Conservation (phyloP, 2,329 filamentous ascomycete species). For the Aureobasidium pullulans region DNA sequence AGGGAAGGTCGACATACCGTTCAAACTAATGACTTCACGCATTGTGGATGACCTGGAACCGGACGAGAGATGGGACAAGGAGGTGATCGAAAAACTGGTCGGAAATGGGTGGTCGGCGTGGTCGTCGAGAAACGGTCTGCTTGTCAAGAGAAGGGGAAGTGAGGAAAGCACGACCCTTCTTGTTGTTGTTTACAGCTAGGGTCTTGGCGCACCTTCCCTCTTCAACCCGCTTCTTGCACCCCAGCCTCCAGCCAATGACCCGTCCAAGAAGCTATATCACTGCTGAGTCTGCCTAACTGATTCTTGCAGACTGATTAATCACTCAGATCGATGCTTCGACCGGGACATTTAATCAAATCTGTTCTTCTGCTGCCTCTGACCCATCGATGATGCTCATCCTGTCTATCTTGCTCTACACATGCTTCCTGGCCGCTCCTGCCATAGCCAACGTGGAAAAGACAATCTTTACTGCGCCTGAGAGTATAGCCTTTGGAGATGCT, state of each 20-base stretch:
- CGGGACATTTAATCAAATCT: neutral
- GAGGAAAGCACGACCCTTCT: constrained; percentile 9
- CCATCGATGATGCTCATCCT: constrained; percentile 9
- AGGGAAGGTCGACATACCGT: constrained; percentile 55
- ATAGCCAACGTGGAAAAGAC: constrained; percentile 81
- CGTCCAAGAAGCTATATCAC: neutral
- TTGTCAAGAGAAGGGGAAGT: constrained; percentile 15
- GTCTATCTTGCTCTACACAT: constrained; percentile 4
- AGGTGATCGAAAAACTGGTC: constrained; percentile 4
- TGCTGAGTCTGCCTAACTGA: neutral
- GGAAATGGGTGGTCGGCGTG: constrained; percentile 12
- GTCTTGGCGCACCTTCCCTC: neutral
- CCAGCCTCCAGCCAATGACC: neutral
- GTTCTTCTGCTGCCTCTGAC: neutral
- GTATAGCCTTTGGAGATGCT: constrained; percentile 48
- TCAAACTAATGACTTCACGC: constrained; percentile 99
- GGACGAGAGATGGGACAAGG: constrained; percentile 7
- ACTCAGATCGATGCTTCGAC: neutral
- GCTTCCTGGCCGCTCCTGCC: constrained; percentile 17
- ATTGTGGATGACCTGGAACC: constrained; percentile 51
- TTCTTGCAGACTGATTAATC: neutral
- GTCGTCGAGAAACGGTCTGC: constrained; percentile 16
- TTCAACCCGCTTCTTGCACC: too few relatives aligned
- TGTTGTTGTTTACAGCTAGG: neutral
- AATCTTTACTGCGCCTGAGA: constrained; percentile 70